Base-by-base conservation (phyloP, 176 grass and related monocot genomes). In the Dactylis glomerata region DNA sequence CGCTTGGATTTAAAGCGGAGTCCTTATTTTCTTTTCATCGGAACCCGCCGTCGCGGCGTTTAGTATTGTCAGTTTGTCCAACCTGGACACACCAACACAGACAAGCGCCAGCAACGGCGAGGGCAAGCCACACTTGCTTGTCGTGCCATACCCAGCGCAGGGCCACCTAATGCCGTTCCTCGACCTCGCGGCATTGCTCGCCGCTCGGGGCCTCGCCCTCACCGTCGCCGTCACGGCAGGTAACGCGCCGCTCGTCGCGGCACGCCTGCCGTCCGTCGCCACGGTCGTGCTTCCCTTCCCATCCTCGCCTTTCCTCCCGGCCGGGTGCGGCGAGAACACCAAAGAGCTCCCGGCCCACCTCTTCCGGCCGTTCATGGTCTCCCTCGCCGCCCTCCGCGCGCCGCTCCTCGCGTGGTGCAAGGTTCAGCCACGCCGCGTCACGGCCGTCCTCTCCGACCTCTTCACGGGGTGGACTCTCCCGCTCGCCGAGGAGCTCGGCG, bases 401-500 rank as follows among this genome's bases (percentile, higher is more conserved):
- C 91, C 87, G 27, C 84, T 89, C 26, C 84, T 77, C 19, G 20
- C 28, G 8, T 89, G 91, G 91, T 80, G 81, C 70, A n/a, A 55
- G 24, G 73, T 40, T 0, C 77, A 72, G 47, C 22, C 30, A 34
- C 81, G 3, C 68, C 24, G 83, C 26, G 76, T 92, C 58, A 82
- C 86, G 3, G 83, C 72, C 24, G 74, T 96, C 69, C 10, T 93
- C 55, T 93, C 94, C 27, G 88, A 96, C 41, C 38, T 89, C 5
- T 93, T 96, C 74, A 71, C 80, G 5, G 91, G 93, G 44, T 96
- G 94, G 91, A 91, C 88, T 12, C 81, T 58, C 32, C 88, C 80
- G 45, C 80, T 93, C 10, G 86, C 88, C 1, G 68, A 22, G 28
- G 83, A 93, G 14, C 82, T 91, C 32, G 81, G 77, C 55, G 82